Evolutionary conservation across 1,284 basidiomycete genomes (phyloP).

Genomic region (Ceratorhiza oryzae-sativae): DNA sequence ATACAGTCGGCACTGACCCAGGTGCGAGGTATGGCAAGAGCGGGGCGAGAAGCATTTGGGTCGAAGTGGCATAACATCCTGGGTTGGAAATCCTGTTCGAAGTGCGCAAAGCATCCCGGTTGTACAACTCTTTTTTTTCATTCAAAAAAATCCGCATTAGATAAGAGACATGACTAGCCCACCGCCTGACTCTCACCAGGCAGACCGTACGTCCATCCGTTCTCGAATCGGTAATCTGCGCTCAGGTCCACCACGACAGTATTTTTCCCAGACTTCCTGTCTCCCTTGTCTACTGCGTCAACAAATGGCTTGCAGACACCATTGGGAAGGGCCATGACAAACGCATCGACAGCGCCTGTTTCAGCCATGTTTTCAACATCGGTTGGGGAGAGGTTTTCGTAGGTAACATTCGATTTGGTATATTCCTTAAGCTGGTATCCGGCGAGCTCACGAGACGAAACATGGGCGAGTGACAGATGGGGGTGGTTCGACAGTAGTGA

Average conservation of each 20-base stretch:
- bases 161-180: slow-evolving; percentile 17
- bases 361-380: slow-evolving; percentile 90
- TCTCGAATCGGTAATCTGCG: slow-evolving; percentile 92
- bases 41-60: slow-evolving; percentile 91
- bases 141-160: slow-evolving; percentile 41
- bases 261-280: slow-evolving; percentile 63
- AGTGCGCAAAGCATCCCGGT: slow-evolving; percentile 69
- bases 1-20: slow-evolving; percentile 80
- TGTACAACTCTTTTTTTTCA: slow-evolving; percentile 81
- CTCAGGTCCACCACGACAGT: slow-evolving; percentile 91
- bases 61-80: slow-evolving; percentile 95
- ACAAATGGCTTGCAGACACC: slow-evolving; percentile 98
- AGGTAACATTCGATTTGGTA: slow-evolving; percentile 76
- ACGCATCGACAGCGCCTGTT: slow-evolving; percentile 88
- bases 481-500: slow-evolving; percentile 87
- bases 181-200: slow-evolving; percentile 80
- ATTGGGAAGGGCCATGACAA: slow-evolving; percentile 98
- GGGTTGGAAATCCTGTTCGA: slow-evolving; percentile 94
- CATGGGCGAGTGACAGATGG: slow-evolving; percentile 87
- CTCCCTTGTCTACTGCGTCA: slow-evolving; percentile 85
- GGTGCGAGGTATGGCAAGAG: slow-evolving; percentile 75
- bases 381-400: slow-evolving; percentile 77
- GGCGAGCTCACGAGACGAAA: slow-evolving; percentile 94
- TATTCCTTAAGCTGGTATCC: slow-evolving; percentile 85
- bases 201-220: slow-evolving; percentile 96